Evolutionary conservation across 257 asterid genomes (phyloP).

Genomic region (Solanum habrochaites): DNA sequence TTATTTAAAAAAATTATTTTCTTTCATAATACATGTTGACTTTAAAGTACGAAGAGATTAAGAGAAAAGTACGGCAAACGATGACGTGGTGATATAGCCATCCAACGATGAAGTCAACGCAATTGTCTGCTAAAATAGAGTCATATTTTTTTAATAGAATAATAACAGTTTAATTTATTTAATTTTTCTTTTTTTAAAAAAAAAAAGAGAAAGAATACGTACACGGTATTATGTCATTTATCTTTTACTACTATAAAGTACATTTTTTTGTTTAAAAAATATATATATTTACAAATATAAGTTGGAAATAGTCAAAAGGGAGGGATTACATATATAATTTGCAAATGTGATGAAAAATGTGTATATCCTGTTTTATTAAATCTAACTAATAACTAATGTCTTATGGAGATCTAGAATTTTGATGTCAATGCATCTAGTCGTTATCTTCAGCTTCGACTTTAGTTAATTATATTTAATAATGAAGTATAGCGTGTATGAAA

Average conservation of each 20-base stretch:
- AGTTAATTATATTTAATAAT: not conserved
- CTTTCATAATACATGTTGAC: not conserved
- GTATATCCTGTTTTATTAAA: not conserved
- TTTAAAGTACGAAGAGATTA: not conserved
- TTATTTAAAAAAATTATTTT: not conserved
- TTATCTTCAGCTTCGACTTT: not conserved
- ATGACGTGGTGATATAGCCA: not conserved
- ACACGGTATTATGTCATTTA: not conserved
- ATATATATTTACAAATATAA: not conserved
- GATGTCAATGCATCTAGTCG: not conserved
- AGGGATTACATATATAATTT: not conserved
- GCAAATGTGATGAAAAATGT: not conserved
- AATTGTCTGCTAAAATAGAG: not conserved
- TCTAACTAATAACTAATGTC: not conserved
- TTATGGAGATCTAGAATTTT: not conserved
- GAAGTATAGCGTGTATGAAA: not conserved
- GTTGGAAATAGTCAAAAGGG: not conserved
- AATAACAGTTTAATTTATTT: not conserved
- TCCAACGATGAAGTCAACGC: not conserved
- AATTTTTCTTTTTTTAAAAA: too few relatives aligned
- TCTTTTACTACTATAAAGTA: not conserved
- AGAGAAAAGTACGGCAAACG: not conserved
- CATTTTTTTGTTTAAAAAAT: too few relatives aligned
- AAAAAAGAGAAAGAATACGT: not conserved
- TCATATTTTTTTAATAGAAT: not conserved